Evolutionary conservation across 192 early-diverging fungal genomes (phyloP).

Genomic region (Backusella circina): DNA sequence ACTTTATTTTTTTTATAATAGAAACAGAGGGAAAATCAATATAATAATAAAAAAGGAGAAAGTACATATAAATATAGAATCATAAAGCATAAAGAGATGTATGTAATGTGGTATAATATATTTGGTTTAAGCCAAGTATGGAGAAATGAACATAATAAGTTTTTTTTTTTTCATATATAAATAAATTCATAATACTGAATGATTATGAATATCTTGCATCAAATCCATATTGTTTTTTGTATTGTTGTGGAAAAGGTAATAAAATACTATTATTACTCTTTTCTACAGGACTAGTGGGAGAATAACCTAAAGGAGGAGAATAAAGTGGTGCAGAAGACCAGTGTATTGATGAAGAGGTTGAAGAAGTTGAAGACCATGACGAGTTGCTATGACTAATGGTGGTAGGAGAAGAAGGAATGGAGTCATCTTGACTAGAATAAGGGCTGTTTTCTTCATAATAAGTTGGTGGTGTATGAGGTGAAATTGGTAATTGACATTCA

Average conservation of each 20-base stretch:
- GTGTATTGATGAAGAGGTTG: not conserved
- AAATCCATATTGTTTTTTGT: not conserved
- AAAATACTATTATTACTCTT: not conserved
- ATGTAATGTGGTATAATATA: not conserved
- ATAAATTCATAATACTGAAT: not conserved
- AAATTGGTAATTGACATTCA: not conserved
- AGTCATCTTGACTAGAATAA: constrained; percentile 12
- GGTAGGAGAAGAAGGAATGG: constrained; percentile 19
- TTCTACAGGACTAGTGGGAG: not conserved
- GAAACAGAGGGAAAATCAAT: not conserved
- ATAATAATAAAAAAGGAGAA: not conserved
- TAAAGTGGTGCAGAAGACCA: not conserved
- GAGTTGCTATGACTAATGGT: not conserved
- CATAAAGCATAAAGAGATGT: not conserved
- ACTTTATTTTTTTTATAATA: not conserved
- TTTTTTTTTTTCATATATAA: not conserved
- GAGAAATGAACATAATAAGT: not conserved
- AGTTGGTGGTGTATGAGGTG: not conserved
- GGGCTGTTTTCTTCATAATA: not conserved
- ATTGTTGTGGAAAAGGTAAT: not conserved
- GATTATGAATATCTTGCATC: not conserved
- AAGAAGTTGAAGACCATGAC: not conserved
- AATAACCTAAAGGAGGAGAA: not conserved
- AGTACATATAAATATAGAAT: constrained; percentile 2
- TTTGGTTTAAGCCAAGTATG: not conserved